Percentiles rank a stretch among this genome's conserved stretches.
phyloP scores from a whole-genome alignment of 495 filamentous ascomycete genomes.

The Friedmanniomyces endolithicus region DNA sequence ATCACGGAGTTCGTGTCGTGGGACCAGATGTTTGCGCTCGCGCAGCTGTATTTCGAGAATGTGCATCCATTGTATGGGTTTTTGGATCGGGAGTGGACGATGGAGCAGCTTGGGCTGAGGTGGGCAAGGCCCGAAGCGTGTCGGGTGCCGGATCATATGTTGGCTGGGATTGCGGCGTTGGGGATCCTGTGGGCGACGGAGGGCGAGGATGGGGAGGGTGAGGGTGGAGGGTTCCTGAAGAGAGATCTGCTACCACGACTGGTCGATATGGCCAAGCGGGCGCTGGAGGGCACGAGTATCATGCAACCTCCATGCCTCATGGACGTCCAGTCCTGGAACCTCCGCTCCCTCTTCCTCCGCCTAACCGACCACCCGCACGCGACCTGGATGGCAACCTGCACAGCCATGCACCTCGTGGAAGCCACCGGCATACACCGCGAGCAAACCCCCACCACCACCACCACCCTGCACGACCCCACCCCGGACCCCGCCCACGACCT shows the following conservation, averaged over 20 bases:
- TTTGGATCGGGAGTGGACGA: constrained; percentile 25
- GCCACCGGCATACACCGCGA: constrained; percentile 38
- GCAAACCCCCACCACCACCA: constrained; percentile 3
- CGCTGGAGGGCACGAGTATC: constrained; percentile 34
- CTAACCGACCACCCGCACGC: constrained; percentile 41
- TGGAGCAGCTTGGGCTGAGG: constrained; percentile 12
- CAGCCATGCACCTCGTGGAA: constrained; percentile 42
- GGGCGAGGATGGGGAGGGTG: background rate
- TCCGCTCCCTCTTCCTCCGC: constrained; percentile 41
- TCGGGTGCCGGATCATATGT: constrained; percentile 13
- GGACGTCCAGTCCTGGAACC: constrained; percentile 40
- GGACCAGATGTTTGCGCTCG: constrained; percentile 11
- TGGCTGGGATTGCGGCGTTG: constrained; percentile 10
- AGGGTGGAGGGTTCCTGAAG: background rate
- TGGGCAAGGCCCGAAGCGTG: constrained; percentile 10
- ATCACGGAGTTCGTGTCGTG: constrained; percentile 4
- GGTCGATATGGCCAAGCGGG: constrained; percentile 32
- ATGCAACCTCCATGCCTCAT: constrained; percentile 23
- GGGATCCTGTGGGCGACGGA: constrained; percentile 8
- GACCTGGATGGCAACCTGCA: constrained; percentile 45
- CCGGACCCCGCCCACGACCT: constrained; percentile 19
- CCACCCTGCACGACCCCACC: background rate
- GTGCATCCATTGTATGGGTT: constrained; percentile 40
- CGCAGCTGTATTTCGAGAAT: constrained; percentile 36
- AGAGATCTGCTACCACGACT: constrained; percentile 16